Base-by-base conservation (phyloP, 306 rosid genomes). In the Astragalus membranaceus region DNA sequence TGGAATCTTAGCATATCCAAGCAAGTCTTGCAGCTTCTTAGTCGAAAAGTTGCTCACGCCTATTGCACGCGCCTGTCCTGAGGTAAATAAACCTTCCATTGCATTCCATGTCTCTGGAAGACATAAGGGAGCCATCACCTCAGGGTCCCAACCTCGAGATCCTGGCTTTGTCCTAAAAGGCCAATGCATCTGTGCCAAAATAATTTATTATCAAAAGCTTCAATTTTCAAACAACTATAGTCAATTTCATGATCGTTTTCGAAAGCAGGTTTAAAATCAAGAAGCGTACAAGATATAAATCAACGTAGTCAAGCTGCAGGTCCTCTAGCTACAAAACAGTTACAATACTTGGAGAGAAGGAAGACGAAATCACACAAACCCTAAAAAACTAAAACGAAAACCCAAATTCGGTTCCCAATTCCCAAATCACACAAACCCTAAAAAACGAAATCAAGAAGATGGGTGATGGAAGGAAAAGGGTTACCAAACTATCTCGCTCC, bases 31-130 rank as follows among this genome's bases (percentile, higher is more conserved):
- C 44, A 89, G 86, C 83, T 89, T 89, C 86, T 82, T 85, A 8
- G 92, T 83, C 0, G 93, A 89, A 70, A 85, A 89, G 81, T 89
- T 87, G 83, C 96, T 85, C 41, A 87, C 91, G 0, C 93, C 96
- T 0, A 87, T 84, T 1, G 93, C 88, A 0, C 91, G 91, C 16
- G 91, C 96, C 75, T 85, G 89, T 16, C 91, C 86, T 0, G 91
- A 87, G 32, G 83, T 88, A 39, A 49, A 84, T 70, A 89, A 74
- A 47, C 93, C 91, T 75, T 89, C 96, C 93, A 89, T 87, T 17
- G 93, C 93, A 72, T 83, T 87, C 96, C 89, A 87, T 69, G 96
- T 89, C 85, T 85, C 91, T 10, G 86, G 75, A 73, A 88, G 87
- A 64, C 86, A 82, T 41, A 88, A 49, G 12, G 95, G 91, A 80